Percentiles rank a stretch among this genome's conserved stretches.
Evolutionary conservation across 225 moss, liverwort and hornwort genomes (phyloP).

Genomic region (Sphagnum contortum): DNA sequence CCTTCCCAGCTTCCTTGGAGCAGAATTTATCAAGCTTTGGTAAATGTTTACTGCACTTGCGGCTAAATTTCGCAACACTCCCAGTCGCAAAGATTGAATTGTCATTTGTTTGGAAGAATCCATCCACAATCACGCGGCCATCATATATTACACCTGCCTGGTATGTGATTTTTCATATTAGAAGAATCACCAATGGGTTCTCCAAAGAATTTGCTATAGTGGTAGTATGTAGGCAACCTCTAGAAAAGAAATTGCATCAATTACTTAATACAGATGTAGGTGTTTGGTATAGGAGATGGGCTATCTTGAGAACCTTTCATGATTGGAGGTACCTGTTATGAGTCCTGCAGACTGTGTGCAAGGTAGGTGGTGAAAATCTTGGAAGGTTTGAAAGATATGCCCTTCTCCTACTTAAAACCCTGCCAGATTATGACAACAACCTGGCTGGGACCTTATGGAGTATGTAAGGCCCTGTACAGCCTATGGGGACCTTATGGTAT

Average conservation of each 20-base stretch:
- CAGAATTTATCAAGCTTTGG: slow-evolving; percentile 35
- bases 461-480: too few relatives aligned
- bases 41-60: slow-evolving; percentile 31
- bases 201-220: not conserved
- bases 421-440: too few relatives aligned
- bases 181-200: not conserved
- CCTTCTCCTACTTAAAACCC: too few relatives aligned
- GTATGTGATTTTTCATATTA: not conserved
- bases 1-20: slow-evolving; percentile 35
- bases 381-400: too few relatives aligned
- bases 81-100: slow-evolving; percentile 42
- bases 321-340: not conserved
- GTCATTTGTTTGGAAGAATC: slow-evolving; percentile 41
- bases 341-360: not conserved
- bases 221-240: not conserved
- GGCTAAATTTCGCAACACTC: slow-evolving; percentile 38
- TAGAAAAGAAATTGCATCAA: not conserved
- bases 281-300: not conserved
- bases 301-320: not conserved
- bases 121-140: slow-evolving; percentile 41
- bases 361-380: too few relatives aligned
- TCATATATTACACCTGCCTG: slow-evolving; percentile 45
- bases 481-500: too few relatives aligned
- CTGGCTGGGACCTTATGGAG: too few relatives aligned
- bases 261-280: not conserved